A percentile compares a stretch with the other conserved stretches of the same genome.
These are phyloP conservation scores for Hypocreales sp. DNA, from an alignment of 2,329 filamentous ascomycete species.

Conservation along the genomic window DNA sequence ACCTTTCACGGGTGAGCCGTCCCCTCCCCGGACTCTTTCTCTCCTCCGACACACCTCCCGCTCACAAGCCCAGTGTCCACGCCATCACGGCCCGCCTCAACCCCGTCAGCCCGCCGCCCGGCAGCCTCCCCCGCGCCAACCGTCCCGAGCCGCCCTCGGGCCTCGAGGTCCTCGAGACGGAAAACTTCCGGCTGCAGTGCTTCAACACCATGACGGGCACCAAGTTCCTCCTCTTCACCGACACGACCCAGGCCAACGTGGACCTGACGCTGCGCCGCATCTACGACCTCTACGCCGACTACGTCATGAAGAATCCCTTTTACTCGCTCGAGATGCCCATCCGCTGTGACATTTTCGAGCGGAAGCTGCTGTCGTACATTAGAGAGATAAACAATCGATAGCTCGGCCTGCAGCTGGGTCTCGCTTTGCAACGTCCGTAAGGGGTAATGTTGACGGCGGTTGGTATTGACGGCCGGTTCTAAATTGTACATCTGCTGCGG, in stretches of 20 bases:
- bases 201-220: constrained; percentile 89
- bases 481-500: too few relatives aligned
- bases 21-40: constrained; percentile 2
- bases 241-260: constrained; percentile 72
- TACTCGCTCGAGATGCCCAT: constrained; percentile 97
- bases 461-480: too few relatives aligned
- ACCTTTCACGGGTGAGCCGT: constrained; percentile 75
- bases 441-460: too few relatives aligned
- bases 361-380: constrained; percentile 68
- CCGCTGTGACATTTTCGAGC: constrained; percentile 86
- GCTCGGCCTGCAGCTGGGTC: not conserved
- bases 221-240: constrained; percentile 93
- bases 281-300: constrained; percentile 92
- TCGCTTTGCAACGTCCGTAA: too few relatives aligned
- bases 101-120: constrained; percentile 29
- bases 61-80: constrained; percentile 36
- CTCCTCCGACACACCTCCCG: not conserved
- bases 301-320: constrained; percentile 99
- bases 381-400: constrained; percentile 51
- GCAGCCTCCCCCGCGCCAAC: constrained; percentile 20
- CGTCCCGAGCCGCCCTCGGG: constrained; percentile 57
- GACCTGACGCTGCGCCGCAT: constrained; percentile 71
- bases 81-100: constrained; percentile 51
- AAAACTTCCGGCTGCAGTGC: constrained; percentile 89
- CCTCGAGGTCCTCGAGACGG: constrained; percentile 83